Evolutionary conservation across 805 yeast genomes (phyloP).

Genomic region (Vanderwaltozyma verrucispora): DNA sequence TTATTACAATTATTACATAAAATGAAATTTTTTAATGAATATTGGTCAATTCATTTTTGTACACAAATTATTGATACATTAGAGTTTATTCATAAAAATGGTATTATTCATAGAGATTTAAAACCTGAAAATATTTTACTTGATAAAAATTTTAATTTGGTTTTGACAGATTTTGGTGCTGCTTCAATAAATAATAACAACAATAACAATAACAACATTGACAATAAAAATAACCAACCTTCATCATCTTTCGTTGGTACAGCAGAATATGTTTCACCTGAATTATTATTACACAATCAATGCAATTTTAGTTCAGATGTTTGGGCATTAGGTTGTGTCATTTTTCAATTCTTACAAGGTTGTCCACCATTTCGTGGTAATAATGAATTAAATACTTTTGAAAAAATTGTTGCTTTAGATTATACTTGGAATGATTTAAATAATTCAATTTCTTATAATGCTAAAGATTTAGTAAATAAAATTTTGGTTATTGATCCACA

Average conservation of each 20-base stretch:
- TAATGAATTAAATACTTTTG: constrained; percentile 80
- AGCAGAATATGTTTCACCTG: constrained; percentile 95
- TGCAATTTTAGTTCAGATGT: constrained; percentile 79
- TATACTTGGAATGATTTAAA: constrained; percentile 40
- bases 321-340: constrained; percentile 92
- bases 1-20: constrained; percentile 61
- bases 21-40: constrained; percentile 55
- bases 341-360: constrained; percentile 76
- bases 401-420: constrained; percentile 70
- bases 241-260: constrained; percentile 89
- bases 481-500: constrained; percentile 65
- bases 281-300: constrained; percentile 61
- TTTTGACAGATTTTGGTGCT: constrained; percentile 97
- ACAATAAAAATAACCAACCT: constrained; percentile 21
- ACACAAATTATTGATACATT: constrained; percentile 86
- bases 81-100: constrained; percentile 76
- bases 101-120: constrained; percentile 86
- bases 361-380: constrained; percentile 82
- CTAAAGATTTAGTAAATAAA: constrained; percentile 56
- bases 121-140: constrained; percentile 90
- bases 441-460: constrained; percentile 6
- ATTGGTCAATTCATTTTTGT: constrained; percentile 69
- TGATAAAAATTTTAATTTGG: constrained; percentile 74
- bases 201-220: constrained; percentile 12
- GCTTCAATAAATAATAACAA: constrained; percentile 43